Evolutionary conservation across 148 eudicot genomes (phyloP), one percentile per base, ranked within the genome.

Genomic region (Vaccinium darrowii): DNA sequence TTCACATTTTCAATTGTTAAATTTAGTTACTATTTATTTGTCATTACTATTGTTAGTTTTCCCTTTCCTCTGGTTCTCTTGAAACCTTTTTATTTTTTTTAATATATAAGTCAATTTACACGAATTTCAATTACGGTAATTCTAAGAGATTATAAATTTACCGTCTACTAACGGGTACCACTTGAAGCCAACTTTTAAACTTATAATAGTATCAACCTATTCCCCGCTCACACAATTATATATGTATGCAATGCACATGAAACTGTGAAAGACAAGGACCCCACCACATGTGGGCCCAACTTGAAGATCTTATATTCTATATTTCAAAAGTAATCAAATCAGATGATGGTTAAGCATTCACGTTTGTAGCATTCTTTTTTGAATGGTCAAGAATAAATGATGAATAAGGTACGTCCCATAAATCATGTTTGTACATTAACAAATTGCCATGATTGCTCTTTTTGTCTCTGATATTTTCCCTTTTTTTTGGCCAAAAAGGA

Each of bases 371-470:
- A 81, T 81, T 33, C 78, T 57, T 67, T 67, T 83, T 79, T 13
- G 58, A 63, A 67, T 71, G 75, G 89, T 87, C 89, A 87, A 88
- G 82, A 82, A 27, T 53, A 23, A 81, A 87, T 89, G 88, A 85
- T 89, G 85, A 76, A 83, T 85, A 80, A 67, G 56, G 85, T 84
- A 84, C 85, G 85, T 72, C 21, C 49, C 76, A 72, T 60, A 27
- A 47, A 53, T 43, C 82, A 77, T 82, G 57, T 54, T 51, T 79
- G 53, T 75, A 33, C 54, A 58, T 43, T 57, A 89, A 60, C 80
- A 47, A 25, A 52, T 30, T 69, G 78, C 69, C 73, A 86, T 87
- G 56, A 82, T 87, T 84, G 57, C 71, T 88, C 84, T 76, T 88
- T 88, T 77, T 82, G 84, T 82, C 36, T 30, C 56, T 63, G 27